These are phyloP conservation scores for Leucogyrophana mollusca DNA, from an alignment of 768 basidiomycete species.

Conservation along the genomic window DNA sequence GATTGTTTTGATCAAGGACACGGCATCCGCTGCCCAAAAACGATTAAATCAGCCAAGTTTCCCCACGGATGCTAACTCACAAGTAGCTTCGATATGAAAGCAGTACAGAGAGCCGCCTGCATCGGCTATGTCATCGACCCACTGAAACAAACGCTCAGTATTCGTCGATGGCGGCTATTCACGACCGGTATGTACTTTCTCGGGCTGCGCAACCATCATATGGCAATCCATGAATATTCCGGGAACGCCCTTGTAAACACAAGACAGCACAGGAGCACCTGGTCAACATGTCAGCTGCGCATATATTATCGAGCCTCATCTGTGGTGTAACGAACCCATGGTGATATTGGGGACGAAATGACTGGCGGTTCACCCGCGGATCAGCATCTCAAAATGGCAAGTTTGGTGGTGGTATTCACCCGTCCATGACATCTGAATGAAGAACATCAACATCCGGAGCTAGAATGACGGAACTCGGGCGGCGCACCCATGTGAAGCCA, in stretches of 20 bases:
- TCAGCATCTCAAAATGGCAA: conserved; percentile 9
- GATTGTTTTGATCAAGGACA: conserved; percentile 78
- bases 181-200: conserved; percentile 52
- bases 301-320: not conserved
- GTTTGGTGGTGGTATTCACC: conserved; percentile 45
- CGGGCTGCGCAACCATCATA: conserved; percentile 98
- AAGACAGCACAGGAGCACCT: conserved; percentile 88
- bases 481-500: conserved; percentile 95
- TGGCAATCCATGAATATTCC: conserved; percentile 99
- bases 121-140: conserved; percentile 94
- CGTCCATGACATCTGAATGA: conserved; percentile 91
- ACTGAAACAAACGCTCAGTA: conserved; percentile 46
- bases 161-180: not conserved
- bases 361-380: conserved; percentile 37
- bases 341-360: conserved; percentile 99
- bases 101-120: conserved; percentile 95
- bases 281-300: conserved; percentile 13
- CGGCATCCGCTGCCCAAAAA: conserved; percentile 53
- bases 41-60: not conserved
- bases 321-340: conserved; percentile 62
- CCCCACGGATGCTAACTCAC: conserved; percentile 41
- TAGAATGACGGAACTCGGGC: conserved; percentile 4
- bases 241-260: conserved; percentile 82
- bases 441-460: conserved; percentile 8
- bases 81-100: conserved; percentile 93